phyloP scores from a whole-genome alignment of 306 rosid species.

The Sesbania bispinosa region DNA sequence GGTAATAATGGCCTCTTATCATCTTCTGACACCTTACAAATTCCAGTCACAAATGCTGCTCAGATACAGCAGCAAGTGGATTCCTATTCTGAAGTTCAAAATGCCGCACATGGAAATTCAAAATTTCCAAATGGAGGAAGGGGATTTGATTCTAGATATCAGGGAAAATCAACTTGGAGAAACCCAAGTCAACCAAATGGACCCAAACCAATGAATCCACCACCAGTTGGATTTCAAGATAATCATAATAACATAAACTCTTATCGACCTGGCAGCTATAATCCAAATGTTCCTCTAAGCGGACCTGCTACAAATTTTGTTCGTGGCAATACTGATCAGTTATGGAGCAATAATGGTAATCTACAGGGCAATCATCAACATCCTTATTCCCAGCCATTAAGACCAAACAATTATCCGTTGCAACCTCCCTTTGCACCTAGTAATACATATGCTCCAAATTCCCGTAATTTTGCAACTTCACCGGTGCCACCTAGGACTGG shows the following conservation, averaged over 20 bases:
- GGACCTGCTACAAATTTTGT: slow-evolving; percentile 44
- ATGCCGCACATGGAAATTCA: slow-evolving; percentile 47
- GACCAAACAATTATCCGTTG: slow-evolving; percentile 48
- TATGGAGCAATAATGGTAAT: slow-evolving; percentile 48
- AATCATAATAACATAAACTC: slow-evolving; percentile 37
- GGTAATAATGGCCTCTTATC: slow-evolving; percentile 30
- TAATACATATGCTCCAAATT: slow-evolving; percentile 38
- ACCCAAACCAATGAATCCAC: slow-evolving; percentile 41
- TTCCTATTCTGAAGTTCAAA: slow-evolving; percentile 39
- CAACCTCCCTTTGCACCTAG: slow-evolving; percentile 50
- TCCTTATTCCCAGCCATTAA: slow-evolving; percentile 46
- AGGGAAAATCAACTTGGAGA: slow-evolving; percentile 53
- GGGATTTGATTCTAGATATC: slow-evolving; percentile 50
- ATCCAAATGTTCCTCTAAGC: slow-evolving; percentile 33
- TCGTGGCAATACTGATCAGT: slow-evolving; percentile 41
- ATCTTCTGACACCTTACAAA: slow-evolving; percentile 35
- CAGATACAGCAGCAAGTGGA: slow-evolving; percentile 36
- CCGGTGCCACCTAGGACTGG: slow-evolving; percentile 44
- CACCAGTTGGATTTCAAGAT: slow-evolving; percentile 51
- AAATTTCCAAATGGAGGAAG: slow-evolving; percentile 45
- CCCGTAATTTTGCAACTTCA: slow-evolving; percentile 44
- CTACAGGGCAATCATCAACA: slow-evolving; percentile 40
- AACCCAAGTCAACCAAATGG: slow-evolving; percentile 42
- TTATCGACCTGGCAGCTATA: slow-evolving; percentile 32
- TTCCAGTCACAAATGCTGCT: slow-evolving; percentile 31